Conservation (phyloP, 441 rosid genomes). For the Jatropha podagrica region DNA sequence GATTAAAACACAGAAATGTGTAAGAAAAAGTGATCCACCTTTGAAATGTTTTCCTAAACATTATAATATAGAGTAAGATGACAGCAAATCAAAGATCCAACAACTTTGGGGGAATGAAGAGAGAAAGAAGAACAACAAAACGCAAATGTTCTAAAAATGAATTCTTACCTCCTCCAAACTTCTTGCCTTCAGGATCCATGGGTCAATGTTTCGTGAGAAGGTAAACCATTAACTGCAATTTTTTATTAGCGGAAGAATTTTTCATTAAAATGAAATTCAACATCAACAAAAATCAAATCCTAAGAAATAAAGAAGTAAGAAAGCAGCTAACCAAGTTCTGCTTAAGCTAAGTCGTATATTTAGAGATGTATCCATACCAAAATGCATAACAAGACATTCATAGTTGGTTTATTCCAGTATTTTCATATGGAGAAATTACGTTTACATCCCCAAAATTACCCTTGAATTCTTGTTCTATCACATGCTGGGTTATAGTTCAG, state of each 20-base stretch:
- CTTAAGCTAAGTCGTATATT: neutral
- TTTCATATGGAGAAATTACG: neutral
- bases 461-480: neutral
- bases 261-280: neutral
- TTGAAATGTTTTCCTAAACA: too few species aligned
- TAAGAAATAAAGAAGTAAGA: neutral
- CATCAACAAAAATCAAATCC: constrained; percentile 1
- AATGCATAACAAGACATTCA: neutral
- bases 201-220: constrained; percentile 31
- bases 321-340: neutral
- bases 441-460: neutral
- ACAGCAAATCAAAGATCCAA: neutral
- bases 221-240: constrained; percentile 38
- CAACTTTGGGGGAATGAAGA: neutral
- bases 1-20: neutral
- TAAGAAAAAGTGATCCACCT: neutral
- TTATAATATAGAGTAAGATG: too few species aligned
- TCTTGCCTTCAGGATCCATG: constrained; percentile 66
- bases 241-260: neutral
- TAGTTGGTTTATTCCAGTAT: neutral
- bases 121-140: neutral
- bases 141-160: constrained; percentile 5
- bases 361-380: neutral
- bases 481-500: neutral
- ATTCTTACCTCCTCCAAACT: constrained; percentile 57